These are phyloP conservation scores for Sanghuangporus sanghuang DNA, from an alignment of 1,284 basidiomycete species.

Conservation along the genomic window DNA sequence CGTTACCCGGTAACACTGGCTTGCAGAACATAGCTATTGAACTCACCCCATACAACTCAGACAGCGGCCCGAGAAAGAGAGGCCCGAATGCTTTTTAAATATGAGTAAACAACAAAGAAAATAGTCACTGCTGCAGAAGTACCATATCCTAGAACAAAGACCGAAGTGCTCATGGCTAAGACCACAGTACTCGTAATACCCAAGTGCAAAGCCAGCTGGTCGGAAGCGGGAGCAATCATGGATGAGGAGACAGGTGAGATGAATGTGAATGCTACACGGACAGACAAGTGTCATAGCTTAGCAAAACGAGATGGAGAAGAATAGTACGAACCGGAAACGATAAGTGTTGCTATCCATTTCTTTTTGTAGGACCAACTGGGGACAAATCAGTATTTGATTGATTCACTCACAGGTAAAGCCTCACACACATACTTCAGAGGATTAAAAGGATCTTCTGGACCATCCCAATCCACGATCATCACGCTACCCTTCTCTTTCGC, in stretches of 20 bases:
- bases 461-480: slow-evolving; percentile 57
- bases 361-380: slow-evolving; percentile 50
- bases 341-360: slow-evolving; percentile 58
- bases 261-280: slow-evolving; percentile 47
- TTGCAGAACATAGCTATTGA: too few species aligned
- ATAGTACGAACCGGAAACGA: slow-evolving; percentile 38
- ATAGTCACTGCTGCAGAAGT: background rate
- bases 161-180: slow-evolving; percentile 55
- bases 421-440: slow-evolving; percentile 50
- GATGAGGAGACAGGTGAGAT: slow-evolving; percentile 63
- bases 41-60: slow-evolving; percentile 40
- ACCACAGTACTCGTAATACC: slow-evolving; percentile 47
- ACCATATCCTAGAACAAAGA: slow-evolving; percentile 70
- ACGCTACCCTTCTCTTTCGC: slow-evolving; percentile 17
- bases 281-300: background rate
- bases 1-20: too few species aligned
- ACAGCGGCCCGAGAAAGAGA: slow-evolving; percentile 49
- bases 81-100: slow-evolving; percentile 42
- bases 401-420: background rate
- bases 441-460: slow-evolving; percentile 54
- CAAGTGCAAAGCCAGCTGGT: slow-evolving; percentile 48
- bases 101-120: background rate
- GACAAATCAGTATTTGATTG: background rate
- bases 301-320: background rate
- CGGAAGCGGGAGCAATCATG: slow-evolving; percentile 67